These are phyloP conservation scores for Trichopus zeylanicus DNA, from an alignment of 116 monocot genomes.

Conservation along the genomic window DNA sequence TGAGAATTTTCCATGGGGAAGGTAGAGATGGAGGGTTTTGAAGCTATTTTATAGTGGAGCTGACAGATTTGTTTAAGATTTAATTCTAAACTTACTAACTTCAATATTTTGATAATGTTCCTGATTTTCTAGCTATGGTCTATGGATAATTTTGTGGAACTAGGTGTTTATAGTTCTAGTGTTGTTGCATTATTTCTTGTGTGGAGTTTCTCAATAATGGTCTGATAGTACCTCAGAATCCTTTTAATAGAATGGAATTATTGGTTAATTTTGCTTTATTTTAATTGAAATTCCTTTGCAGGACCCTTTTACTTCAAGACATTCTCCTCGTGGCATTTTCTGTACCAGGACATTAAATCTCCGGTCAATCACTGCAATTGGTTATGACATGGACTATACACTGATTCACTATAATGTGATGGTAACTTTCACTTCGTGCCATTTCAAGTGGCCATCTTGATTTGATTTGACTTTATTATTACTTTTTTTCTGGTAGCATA, in stretches of 20 bases:
- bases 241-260: too few relatives aligned
- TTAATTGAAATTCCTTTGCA: conserved; percentile 16
- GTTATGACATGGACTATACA: conserved; percentile 99
- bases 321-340: conserved; percentile 85
- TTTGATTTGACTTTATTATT: neutral
- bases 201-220: neutral
- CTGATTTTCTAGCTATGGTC: too few relatives aligned
- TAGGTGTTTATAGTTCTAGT: neutral
- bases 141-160: too few relatives aligned
- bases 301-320: conserved; percentile 60
- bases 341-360: conserved; percentile 95
- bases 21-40: too few relatives aligned
- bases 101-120: too few relatives aligned
- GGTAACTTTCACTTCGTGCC: conserved; percentile 51
- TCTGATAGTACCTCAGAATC: too few relatives aligned
- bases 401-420: conserved; percentile 91
- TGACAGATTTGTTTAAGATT: too few relatives aligned
- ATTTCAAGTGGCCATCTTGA: neutral
- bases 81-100: too few relatives aligned
- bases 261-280: conserved; percentile 2
- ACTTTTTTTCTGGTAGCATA: too few relatives aligned
- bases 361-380: conserved; percentile 85
- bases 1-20: too few relatives aligned
- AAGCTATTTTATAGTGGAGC: too few relatives aligned
- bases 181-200: neutral